Conservation (phyloP, 805 yeast species). For the Pichia eremophila region DNA sequence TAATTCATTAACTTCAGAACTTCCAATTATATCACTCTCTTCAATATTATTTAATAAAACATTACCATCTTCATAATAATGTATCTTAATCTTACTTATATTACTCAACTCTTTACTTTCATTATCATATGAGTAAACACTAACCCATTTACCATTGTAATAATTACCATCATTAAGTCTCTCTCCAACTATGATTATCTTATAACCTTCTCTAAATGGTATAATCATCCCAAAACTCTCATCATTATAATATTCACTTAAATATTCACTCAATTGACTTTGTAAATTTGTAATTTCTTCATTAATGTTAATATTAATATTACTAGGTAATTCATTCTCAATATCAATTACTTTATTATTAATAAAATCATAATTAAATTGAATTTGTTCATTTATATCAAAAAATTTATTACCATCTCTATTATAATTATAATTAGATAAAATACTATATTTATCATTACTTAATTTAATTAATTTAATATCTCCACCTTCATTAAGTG, state of each 20-base stretch:
- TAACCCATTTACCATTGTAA: constrained; percentile 94
- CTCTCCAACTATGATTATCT: constrained; percentile 58
- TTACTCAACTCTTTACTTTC: constrained; percentile 37
- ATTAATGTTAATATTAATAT: too few species aligned
- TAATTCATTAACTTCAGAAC: constrained; percentile 16
- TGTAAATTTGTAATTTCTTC: constrained; percentile 10
- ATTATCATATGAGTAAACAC: constrained; percentile 44
- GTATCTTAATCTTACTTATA: constrained; percentile 59
- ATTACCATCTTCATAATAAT: constrained; percentile 94
- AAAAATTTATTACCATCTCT: constrained; percentile 37
- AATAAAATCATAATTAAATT: constrained; percentile 53
- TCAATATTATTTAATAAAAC: constrained; percentile 55
- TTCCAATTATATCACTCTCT: not conserved
- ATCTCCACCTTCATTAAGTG: constrained; percentile 15
- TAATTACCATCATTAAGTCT: constrained; percentile 66
- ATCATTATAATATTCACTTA: constrained; percentile 59
- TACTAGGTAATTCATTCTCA: constrained; percentile 27
- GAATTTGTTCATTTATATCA: constrained; percentile 40
- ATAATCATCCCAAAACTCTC: constrained; percentile 35
- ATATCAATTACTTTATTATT: constrained; percentile 41
- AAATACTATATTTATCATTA: constrained; percentile 23
- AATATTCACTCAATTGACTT: constrained; percentile 38
- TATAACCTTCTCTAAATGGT: constrained; percentile 24
- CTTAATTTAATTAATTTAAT: constrained; percentile 24
- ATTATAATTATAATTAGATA: constrained; percentile 38